phyloP scores from a whole-genome alignment of 352 stramenopile species.

The Phytophthora brassicae region DNA sequence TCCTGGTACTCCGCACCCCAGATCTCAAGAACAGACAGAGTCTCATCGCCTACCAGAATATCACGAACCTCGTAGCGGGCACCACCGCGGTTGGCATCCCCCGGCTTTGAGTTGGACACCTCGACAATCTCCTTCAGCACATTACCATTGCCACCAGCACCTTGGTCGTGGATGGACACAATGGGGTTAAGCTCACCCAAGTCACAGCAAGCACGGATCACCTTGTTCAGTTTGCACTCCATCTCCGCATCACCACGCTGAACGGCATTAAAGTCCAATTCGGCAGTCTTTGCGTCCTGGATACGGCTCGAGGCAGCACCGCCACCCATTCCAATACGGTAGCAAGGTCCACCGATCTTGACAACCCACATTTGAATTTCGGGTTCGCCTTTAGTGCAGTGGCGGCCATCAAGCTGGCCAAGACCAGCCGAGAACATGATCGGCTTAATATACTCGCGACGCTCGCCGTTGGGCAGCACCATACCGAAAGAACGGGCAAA shows the following conservation, averaged over 20 bases:
- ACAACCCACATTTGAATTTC: conserved; percentile 97
- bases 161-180: conserved; percentile 99
- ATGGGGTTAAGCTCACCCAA: conserved; percentile 98
- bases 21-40: conserved; percentile 98
- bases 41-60: conserved; percentile 96
- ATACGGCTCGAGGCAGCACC: conserved; percentile 96
- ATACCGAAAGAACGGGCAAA: conserved; percentile 98
- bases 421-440: conserved; percentile 99
- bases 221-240: conserved; percentile 99
- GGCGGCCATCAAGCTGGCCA: conserved; percentile 93
- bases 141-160: conserved; percentile 99
- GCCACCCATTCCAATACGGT: conserved; percentile 99
- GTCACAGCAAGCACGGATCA: conserved; percentile 98
- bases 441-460: conserved; percentile 99
- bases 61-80: conserved; percentile 96
- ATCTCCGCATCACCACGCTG: conserved; percentile 99
- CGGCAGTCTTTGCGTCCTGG: conserved; percentile 92
- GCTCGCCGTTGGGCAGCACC: conserved; percentile 92
- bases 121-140: conserved; percentile 99
- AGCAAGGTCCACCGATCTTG: conserved; percentile 98
- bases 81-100: conserved; percentile 85
- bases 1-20: conserved; percentile 99
- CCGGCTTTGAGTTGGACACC: conserved; percentile 72
- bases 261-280: conserved; percentile 99
- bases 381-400: conserved; percentile 94